Evolutionary conservation across 2,329 filamentous ascomycete species (phyloP).

Genomic region (Neurospora sp.): DNA sequence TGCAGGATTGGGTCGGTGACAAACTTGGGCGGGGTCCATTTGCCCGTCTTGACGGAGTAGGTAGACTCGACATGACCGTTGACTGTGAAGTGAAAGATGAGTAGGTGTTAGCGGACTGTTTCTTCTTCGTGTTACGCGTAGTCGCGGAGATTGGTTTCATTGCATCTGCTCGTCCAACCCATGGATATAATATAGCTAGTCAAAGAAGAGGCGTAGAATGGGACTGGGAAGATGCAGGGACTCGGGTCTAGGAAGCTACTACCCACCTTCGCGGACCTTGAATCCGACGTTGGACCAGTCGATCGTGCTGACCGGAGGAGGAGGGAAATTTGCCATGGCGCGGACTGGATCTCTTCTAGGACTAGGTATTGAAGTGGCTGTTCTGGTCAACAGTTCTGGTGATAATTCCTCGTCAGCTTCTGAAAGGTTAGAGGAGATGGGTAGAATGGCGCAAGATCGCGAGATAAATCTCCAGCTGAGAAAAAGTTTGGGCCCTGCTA

Average conservation of each 20-base stretch:
- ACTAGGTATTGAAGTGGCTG: background rate
- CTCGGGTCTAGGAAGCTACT: background rate
- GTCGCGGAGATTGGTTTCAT: background rate
- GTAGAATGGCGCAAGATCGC: background rate
- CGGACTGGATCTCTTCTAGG: background rate
- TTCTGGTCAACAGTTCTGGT: background rate
- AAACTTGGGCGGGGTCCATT: conserved; percentile 73
- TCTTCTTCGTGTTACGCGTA: background rate
- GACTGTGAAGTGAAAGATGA: conserved; percentile 39
- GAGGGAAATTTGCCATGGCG: conserved; percentile 55
- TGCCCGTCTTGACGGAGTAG: conserved; percentile 62
- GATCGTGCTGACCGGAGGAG: conserved; percentile 69
- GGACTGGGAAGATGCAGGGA: background rate
- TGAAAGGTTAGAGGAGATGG: background rate
- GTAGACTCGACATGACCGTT: conserved; percentile 90
- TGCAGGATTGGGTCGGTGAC: conserved; percentile 75
- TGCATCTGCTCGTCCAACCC: background rate
- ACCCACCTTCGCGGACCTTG: conserved; percentile 74
- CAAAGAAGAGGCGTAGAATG: background rate
- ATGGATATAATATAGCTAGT: background rate
- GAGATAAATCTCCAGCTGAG: background rate
- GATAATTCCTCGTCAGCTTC: background rate
- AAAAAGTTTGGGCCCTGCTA: background rate
- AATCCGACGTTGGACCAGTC: conserved; percentile 95
- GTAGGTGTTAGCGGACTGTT: background rate